Evolutionary conservation across 306 rosid species (phyloP).

Genomic region (Sesbania bispinosa): DNA sequence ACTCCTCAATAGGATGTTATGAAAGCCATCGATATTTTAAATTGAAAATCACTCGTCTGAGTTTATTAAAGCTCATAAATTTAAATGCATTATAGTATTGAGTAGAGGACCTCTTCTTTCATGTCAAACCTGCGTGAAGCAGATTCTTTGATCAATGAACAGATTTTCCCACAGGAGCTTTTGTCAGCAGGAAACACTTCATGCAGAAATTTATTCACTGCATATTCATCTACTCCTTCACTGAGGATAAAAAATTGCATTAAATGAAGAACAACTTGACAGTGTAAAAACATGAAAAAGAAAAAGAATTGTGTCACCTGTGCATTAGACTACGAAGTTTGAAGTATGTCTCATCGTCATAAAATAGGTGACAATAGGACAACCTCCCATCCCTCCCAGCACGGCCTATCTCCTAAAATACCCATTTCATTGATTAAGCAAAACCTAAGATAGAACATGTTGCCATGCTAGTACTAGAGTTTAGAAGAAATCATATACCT

Average conservation of each 20-base stretch:
- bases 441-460: conserved; percentile 21
- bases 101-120: conserved; percentile 85
- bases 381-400: conserved; percentile 93
- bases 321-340: conserved; percentile 88
- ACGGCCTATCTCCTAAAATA: conserved; percentile 81
- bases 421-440: conserved; percentile 15
- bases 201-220: conserved; percentile 68
- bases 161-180: conserved; percentile 52
- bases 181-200: conserved; percentile 63
- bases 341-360: conserved; percentile 65
- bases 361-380: conserved; percentile 82
- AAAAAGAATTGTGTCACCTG: conserved; percentile 46
- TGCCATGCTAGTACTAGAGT: background rate
- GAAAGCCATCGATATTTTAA: conserved; percentile 1
- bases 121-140: conserved; percentile 84
- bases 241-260: conserved; percentile 44
- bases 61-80: conserved; percentile 20
- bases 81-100: conserved; percentile 25
- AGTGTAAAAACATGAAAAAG: background rate
- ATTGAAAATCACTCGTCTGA: conserved; percentile 5
- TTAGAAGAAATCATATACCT: conserved; percentile 48
- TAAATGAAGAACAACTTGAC: conserved; percentile 6
- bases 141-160: conserved; percentile 70
- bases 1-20: conserved; percentile 1
- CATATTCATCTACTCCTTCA: conserved; percentile 88